Percentiles rank a stretch among this genome's conserved stretches.
Evolutionary conservation across 768 basidiomycete genomes (phyloP).

Genomic region (Termitomyces sp.): DNA sequence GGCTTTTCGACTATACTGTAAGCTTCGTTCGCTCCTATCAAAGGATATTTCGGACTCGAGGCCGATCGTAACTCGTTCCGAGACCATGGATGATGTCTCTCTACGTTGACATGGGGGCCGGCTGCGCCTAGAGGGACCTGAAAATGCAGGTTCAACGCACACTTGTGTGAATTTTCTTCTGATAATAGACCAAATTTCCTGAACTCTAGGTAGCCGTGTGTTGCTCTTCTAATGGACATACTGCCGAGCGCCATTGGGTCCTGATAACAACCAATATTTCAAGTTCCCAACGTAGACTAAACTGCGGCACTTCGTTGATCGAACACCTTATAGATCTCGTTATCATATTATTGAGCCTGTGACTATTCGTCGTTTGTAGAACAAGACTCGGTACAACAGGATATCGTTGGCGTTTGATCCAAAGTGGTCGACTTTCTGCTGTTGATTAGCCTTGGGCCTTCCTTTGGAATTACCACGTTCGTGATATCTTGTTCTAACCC

Average conservation of each 20-base stretch:
- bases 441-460: background rate
- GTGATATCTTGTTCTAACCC: background rate
- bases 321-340: background rate
- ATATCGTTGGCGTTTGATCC: too few relatives aligned
- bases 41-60: background rate
- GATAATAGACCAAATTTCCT: background rate
- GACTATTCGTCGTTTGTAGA: background rate
- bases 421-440: background rate
- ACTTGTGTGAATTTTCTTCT: background rate
- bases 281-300: background rate
- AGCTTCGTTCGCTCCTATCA: slow-evolving; percentile 1
- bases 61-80: background rate
- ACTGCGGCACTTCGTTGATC: background rate
- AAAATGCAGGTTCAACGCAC: background rate
- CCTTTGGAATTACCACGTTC: background rate
- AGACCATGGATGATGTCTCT: background rate
- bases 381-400: background rate
- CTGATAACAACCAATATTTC: too few relatives aligned
- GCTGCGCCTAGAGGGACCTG: too few relatives aligned
- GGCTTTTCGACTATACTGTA: background rate
- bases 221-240: background rate
- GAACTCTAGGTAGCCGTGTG: background rate
- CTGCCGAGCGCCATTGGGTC: background rate
- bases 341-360: background rate
- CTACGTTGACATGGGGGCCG: background rate